These are phyloP conservation scores for Helianthus tuberosus DNA, from an alignment of 129 eudicot species.

Conservation along the genomic window DNA sequence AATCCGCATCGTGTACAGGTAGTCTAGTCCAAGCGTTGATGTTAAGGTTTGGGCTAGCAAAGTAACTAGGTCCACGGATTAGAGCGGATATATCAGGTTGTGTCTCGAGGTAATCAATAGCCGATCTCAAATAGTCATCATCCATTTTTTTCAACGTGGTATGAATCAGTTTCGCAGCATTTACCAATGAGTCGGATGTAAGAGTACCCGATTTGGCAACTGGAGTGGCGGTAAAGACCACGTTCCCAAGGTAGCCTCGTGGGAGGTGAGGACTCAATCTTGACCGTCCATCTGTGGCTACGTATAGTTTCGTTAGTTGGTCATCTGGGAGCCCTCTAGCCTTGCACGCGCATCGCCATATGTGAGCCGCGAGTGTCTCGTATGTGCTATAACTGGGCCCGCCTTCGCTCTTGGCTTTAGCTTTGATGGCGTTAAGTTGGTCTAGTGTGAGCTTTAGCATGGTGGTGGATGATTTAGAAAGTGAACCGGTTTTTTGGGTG, in stretches of 20 bases:
- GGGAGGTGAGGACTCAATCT: constrained; percentile 61
- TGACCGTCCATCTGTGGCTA: constrained; percentile 65
- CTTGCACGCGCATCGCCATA: constrained; percentile 68
- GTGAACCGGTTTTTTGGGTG: constrained; percentile 1
- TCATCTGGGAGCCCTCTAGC: constrained; percentile 60
- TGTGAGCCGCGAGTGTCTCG: constrained; percentile 60
- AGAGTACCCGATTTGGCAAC: constrained; percentile 51
- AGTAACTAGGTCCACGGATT: constrained; percentile 55
- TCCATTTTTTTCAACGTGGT: constrained; percentile 49
- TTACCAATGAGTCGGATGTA: constrained; percentile 37
- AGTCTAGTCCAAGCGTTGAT: constrained; percentile 61
- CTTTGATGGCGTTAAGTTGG: constrained; percentile 52
- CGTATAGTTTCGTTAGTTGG: constrained; percentile 53
- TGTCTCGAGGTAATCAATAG: constrained; percentile 54
- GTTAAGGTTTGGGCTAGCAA: constrained; percentile 62
- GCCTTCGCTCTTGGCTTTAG: constrained; percentile 43
- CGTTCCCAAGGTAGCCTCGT: constrained; percentile 67
- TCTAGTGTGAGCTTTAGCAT: constrained; percentile 57
- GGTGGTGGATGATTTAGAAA: constrained; percentile 39
- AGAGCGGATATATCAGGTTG: constrained; percentile 51
- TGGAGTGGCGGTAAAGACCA: constrained; percentile 54
- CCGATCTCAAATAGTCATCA: constrained; percentile 61
- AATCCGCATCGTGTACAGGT: constrained; percentile 66
- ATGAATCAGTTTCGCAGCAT: constrained; percentile 50
- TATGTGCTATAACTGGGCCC: constrained; percentile 43